Percentiles rank a stretch among this genome's conserved stretches.
These are phyloP conservation scores for Canna indica DNA, from an alignment of 176 grass and related monocot species.

Conservation along the genomic window DNA sequence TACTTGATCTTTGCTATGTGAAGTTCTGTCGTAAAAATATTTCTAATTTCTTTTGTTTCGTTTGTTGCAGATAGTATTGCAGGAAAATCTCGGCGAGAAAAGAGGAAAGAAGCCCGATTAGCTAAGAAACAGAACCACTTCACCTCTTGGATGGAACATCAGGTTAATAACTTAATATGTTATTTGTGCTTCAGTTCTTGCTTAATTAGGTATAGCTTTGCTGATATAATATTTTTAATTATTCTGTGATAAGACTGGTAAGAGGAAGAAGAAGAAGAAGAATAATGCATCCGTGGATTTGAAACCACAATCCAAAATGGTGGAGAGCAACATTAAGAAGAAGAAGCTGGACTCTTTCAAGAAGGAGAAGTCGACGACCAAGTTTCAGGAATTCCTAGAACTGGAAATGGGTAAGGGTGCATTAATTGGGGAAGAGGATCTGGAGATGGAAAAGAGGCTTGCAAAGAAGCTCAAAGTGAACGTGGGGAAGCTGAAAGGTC, in stretches of 20 bases:
- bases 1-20: neutral
- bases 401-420: constrained; percentile 47
- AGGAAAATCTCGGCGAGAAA: constrained; percentile 36
- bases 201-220: neutral
- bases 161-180: constrained; percentile 28
- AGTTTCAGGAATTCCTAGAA: constrained; percentile 68
- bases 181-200: neutral
- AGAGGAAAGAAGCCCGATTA: constrained; percentile 37
- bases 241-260: constrained; percentile 25
- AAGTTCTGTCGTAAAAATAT: neutral
- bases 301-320: neutral
- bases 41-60: neutral
- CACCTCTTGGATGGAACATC: constrained; percentile 46
- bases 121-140: constrained; percentile 36
- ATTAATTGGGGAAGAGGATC: constrained; percentile 46
- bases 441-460: constrained; percentile 63
- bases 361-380: constrained; percentile 35
- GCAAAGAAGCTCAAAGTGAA: constrained; percentile 83
- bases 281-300: neutral
- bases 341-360: neutral
- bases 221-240: neutral
- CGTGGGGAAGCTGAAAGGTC: constrained; percentile 59
- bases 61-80: constrained; percentile 18
- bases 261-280: constrained; percentile 4
- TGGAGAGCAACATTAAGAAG: constrained; percentile 29